These are phyloP conservation scores for Excoecaria cochinchinensis DNA, from an alignment of 345 rosid species.

Conservation along the genomic window DNA sequence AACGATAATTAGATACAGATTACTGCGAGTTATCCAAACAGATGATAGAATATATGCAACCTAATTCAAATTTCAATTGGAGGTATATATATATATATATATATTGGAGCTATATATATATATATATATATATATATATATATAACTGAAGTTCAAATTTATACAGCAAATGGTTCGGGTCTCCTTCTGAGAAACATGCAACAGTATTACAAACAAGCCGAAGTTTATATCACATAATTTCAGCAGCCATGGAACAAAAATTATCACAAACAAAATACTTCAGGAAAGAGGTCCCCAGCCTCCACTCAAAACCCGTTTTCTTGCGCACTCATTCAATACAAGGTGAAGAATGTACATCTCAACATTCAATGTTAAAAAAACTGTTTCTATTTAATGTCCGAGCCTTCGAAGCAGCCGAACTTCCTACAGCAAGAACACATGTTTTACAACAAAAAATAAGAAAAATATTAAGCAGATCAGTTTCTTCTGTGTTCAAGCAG, in stretches of 20 bases:
- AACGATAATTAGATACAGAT: background rate
- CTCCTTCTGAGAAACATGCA: too few relatives aligned
- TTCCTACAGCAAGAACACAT: background rate
- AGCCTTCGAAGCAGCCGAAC: background rate
- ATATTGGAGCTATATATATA: background rate
- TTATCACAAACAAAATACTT: background rate
- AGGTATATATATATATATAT: too few relatives aligned
- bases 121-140: background rate
- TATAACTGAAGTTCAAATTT: background rate
- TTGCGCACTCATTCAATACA: background rate
- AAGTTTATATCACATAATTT: background rate
- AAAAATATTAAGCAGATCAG: background rate
- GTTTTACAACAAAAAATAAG: background rate
- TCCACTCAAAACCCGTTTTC: background rate
- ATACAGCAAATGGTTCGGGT: background rate
- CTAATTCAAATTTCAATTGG: too few relatives aligned
- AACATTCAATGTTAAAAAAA: background rate
- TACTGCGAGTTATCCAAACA: too few relatives aligned
- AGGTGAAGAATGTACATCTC: background rate
- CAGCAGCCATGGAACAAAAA: background rate
- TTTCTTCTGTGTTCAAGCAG: background rate
- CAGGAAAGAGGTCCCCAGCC: background rate
- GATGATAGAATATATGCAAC: too few relatives aligned
- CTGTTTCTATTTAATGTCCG: background rate
- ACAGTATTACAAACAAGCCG: background rate